Conservation (phyloP, 2,329 filamentous ascomycete genomes). For the Phyllosticta citribraziliensis region DNA sequence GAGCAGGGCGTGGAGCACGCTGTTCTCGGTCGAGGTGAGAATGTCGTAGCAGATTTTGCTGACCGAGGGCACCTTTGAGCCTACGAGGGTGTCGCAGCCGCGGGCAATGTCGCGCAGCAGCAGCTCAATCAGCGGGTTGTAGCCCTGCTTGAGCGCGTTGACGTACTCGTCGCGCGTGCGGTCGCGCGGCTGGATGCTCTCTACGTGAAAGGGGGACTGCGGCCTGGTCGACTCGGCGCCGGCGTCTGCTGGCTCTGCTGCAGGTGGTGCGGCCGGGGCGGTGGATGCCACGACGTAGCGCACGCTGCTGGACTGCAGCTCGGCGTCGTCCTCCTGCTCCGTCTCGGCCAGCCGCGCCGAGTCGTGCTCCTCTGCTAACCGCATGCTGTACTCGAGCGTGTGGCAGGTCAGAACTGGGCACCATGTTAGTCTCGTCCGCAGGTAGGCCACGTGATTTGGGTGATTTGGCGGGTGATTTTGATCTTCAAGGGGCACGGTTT, state of each 20-base stretch:
- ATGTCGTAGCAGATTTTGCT: slow-evolving; percentile 11
- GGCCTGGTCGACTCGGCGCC: neutral
- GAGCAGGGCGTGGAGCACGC: slow-evolving; percentile 9
- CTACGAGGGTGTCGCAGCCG: slow-evolving; percentile 6
- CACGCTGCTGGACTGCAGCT: slow-evolving; percentile 6
- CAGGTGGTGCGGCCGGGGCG: neutral
- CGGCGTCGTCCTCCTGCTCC: slow-evolving; percentile 9
- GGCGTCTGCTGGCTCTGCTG: neutral
- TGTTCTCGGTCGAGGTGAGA: slow-evolving; percentile 10
- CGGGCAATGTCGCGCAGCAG: slow-evolving; percentile 7
- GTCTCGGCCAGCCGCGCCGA: slow-evolving; percentile 6
- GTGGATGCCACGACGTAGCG: slow-evolving; percentile 1
- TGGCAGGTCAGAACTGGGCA: slow-evolving; percentile 8
- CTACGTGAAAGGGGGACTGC: slow-evolving; percentile 3
- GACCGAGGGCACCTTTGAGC: slow-evolving; percentile 5
- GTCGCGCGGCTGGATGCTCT: slow-evolving; percentile 9
- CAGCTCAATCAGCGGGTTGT: slow-evolving; percentile 10
- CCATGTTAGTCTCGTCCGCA: neutral
- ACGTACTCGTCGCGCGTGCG: slow-evolving; percentile 11
- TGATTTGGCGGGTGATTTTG: neutral
- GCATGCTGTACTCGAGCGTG: slow-evolving; percentile 11
- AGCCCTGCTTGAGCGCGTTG: slow-evolving; percentile 9
- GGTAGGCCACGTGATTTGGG: neutral
- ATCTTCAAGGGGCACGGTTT: neutral
- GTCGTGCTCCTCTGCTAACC: slow-evolving; percentile 6